Conservation (phyloP, 805 yeast species). For the Allodekkera sacchari region DNA sequence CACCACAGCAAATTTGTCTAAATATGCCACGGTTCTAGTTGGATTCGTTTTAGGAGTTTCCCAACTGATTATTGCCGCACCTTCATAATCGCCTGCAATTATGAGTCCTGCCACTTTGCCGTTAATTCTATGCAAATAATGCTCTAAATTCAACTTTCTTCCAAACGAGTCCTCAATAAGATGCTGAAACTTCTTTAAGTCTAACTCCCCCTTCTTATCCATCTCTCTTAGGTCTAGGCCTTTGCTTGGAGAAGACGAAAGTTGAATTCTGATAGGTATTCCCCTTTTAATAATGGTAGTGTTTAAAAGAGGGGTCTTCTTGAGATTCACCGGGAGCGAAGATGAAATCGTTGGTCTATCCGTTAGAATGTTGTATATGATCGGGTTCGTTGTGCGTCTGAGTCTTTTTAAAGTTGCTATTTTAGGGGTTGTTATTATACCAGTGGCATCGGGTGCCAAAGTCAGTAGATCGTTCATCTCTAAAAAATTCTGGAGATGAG, state of each 20-base stretch:
- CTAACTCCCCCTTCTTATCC: slow-evolving; percentile 33
- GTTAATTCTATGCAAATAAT: slow-evolving; percentile 60
- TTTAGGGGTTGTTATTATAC: slow-evolving; percentile 77
- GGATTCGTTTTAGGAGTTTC: slow-evolving; percentile 31
- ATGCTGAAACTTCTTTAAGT: slow-evolving; percentile 45
- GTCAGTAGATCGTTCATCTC: slow-evolving; percentile 53
- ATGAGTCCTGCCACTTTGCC: slow-evolving; percentile 66
- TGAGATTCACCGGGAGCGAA: slow-evolving; percentile 65
- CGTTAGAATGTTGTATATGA: slow-evolving; percentile 82
- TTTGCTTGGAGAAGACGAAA: slow-evolving; percentile 16
- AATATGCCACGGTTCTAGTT: slow-evolving; percentile 49
- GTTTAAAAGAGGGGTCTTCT: slow-evolving; percentile 51
- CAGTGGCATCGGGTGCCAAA: slow-evolving; percentile 49
- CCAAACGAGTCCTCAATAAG: slow-evolving; percentile 78
- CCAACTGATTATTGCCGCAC: slow-evolving; percentile 88
- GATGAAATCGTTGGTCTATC: slow-evolving; percentile 89
- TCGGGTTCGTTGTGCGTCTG: slow-evolving; percentile 55
- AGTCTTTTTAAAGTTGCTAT: slow-evolving; percentile 45
- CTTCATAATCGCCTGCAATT: slow-evolving; percentile 90
- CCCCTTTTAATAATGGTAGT: slow-evolving; percentile 82
- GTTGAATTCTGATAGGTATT: slow-evolving; percentile 42
- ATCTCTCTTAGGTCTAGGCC: slow-evolving; percentile 35
- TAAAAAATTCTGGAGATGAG: slow-evolving; percentile 59
- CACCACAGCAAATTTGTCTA: slow-evolving; percentile 91
- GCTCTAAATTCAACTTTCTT: slow-evolving; percentile 52